Evolutionary conservation across 2,329 filamentous ascomycete genomes (phyloP).

Genomic region (Ceratocystis huliohia): DNA sequence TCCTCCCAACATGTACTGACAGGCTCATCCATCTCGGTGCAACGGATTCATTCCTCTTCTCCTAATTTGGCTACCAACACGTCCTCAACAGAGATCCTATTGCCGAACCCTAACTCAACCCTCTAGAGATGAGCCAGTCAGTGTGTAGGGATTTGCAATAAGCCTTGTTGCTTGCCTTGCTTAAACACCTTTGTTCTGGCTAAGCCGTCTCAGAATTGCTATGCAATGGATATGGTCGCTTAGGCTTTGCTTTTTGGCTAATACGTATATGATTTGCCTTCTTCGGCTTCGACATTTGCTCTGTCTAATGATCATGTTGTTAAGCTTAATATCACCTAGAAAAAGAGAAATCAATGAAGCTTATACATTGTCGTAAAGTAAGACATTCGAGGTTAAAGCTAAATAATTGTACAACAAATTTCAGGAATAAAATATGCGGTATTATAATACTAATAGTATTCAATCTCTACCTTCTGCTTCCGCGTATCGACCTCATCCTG

Average conservation of each 20-base stretch:
- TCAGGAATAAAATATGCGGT: too few relatives aligned
- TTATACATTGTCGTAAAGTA: too few relatives aligned
- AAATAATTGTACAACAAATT: too few relatives aligned
- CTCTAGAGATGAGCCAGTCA: neutral
- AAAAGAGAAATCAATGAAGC: too few relatives aligned
- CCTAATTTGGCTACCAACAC: slow-evolving; percentile 3
- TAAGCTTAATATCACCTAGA: neutral
- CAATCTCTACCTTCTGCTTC: too few relatives aligned
- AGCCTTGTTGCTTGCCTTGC: neutral
- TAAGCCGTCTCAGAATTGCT: neutral
- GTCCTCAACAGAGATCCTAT: neutral
- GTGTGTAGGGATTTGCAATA: neutral
- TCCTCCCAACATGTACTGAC: neutral
- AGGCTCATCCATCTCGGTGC: neutral
- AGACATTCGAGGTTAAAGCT: too few relatives aligned
- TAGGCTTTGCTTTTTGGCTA: too few relatives aligned
- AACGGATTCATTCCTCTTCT: neutral
- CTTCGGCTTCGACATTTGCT: too few relatives aligned
- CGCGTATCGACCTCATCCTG: too few relatives aligned
- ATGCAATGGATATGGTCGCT: neutral
- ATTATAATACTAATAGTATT: too few relatives aligned
- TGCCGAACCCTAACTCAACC: neutral
- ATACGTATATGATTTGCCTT: too few relatives aligned
- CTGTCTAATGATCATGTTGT: neutral
- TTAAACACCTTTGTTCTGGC: neutral